Evolutionary conservation across 1,284 basidiomycete genomes (phyloP).

Genomic region (Phellopilus nigrolimitatus): DNA sequence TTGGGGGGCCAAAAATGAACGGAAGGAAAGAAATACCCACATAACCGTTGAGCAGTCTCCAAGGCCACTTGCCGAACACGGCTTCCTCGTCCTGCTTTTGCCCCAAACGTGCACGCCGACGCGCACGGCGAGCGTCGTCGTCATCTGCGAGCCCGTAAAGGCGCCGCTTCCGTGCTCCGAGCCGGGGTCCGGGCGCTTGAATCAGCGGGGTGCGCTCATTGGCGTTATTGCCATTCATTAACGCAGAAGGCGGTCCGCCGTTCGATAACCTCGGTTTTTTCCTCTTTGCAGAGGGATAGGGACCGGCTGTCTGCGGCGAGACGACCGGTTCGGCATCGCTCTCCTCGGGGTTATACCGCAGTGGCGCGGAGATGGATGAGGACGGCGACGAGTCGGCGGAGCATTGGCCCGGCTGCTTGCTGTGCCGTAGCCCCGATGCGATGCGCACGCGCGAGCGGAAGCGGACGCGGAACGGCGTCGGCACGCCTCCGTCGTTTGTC

Average conservation of each 20-base stretch:
- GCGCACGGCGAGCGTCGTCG: slow-evolving; percentile 28
- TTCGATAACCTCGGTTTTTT: background rate
- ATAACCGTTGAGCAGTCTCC: slow-evolving; percentile 57
- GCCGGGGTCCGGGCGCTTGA: slow-evolving; percentile 9
- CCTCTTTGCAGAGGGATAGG: background rate
- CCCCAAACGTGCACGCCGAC: slow-evolving; percentile 9
- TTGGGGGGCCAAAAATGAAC: background rate
- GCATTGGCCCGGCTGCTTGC: slow-evolving; percentile 18
- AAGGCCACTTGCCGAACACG: slow-evolving; percentile 64
- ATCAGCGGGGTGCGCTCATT: slow-evolving; percentile 10
- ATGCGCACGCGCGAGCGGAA: slow-evolving; percentile 56
- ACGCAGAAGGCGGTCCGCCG: background rate
- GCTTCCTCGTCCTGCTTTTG: slow-evolving; percentile 38
- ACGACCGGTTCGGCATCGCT: slow-evolving; percentile 39
- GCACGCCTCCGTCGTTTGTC: background rate
- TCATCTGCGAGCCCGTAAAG: slow-evolving; percentile 6
- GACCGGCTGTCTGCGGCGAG: background rate
- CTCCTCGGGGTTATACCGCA: slow-evolving; percentile 52
- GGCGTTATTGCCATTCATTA: background rate
- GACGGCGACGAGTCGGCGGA: slow-evolving; percentile 57
- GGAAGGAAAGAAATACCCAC: slow-evolving; percentile 38
- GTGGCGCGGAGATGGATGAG: slow-evolving; percentile 68
- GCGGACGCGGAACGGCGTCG: slow-evolving; percentile 35
- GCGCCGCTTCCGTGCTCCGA: slow-evolving; percentile 9
- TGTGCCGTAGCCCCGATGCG: slow-evolving; percentile 40